Base-by-base conservation (phyloP, 2,329 filamentous ascomycete species). In the Botryotinia narcissicola region DNA sequence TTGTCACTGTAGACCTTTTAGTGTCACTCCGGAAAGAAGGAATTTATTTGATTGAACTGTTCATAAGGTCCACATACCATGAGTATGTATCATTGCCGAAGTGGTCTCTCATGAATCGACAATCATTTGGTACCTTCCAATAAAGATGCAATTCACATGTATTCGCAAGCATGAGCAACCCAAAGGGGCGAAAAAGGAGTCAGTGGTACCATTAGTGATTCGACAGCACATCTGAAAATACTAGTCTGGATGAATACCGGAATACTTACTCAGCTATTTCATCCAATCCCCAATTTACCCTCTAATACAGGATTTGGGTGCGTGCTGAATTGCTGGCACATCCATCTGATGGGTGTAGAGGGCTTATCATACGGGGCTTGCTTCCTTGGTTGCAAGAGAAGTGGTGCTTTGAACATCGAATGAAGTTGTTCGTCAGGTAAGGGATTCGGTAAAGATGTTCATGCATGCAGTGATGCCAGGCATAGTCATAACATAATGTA, bases 1-100 rank as follows among this genome's bases (percentile, higher is more conserved):
- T 29, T 63, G 46, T 40, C 32, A 54, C 40, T 37, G 46, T 40
- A 40, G 25, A n/a, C 46, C 32, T 51, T 29, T 54, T 25, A 54
- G 46, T 67, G 32, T 40, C 35, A 54, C 64, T 67, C 29, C 64
- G 64, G 46, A 42, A 42, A 68, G 35, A 57, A 68, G 46, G 64
- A 22, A 42, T 32, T 29, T 35, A n/a, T 40, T 18, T 68, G 48
- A 42, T 57, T 68, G 66, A 57, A 57, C 37, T 57, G 20, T 57
- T 42, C 1, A 32, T 32, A 54, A 57, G 37, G 48, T 20, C 48
- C 48, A 37, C 37, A 69, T 25, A 69, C 22, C 35, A 12, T 37
- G n/a, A 18, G 51, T 29, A 40, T 37, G 59, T 40, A n/a, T 35
- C 35, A 42, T 68, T 9, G 35, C 42, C 57, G 64, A 68, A 57